A percentile compares a stretch with the other conserved stretches of the same genome.
phyloP scores from a whole-genome alignment of 2,329 filamentous ascomycete genomes.

The Scedosporium apiospermum region DNA sequence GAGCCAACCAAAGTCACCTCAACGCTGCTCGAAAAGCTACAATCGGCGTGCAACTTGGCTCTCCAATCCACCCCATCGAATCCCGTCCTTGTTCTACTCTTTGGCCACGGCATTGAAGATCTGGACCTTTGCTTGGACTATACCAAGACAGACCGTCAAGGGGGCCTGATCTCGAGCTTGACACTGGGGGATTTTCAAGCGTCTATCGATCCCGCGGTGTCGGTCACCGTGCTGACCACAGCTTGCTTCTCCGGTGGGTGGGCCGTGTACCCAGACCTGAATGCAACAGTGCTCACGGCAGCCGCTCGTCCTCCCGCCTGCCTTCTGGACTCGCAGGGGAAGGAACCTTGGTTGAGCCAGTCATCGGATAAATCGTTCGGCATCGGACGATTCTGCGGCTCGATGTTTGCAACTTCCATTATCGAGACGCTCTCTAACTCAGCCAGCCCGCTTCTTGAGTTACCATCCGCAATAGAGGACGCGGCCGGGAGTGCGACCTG shows the following conservation, averaged over 20 bases:
- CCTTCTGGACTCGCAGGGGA: not conserved
- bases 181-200: not conserved
- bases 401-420: conserved; percentile 3
- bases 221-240: conserved; percentile 6
- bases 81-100: not conserved
- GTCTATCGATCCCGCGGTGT: conserved; percentile 4
- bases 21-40: not conserved
- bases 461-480: not conserved
- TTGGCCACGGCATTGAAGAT: not conserved
- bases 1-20: not conserved
- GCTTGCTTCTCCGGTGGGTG: conserved; percentile 8
- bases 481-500: not conserved
- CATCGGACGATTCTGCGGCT: conserved; percentile 1
- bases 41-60: not conserved
- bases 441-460: not conserved
- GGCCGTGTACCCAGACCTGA: not conserved
- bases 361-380: not conserved
- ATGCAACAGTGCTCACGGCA: not conserved
- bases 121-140: not conserved
- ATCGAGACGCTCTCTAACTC: not conserved
- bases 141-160: not conserved
- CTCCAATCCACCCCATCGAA: too few species aligned
- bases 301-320: not conserved
- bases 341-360: not conserved
- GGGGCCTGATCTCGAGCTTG: not conserved